Evolutionary conservation across 2,329 filamentous ascomycete species (phyloP).

Genomic region (Colletotrichum liaoningense): DNA sequence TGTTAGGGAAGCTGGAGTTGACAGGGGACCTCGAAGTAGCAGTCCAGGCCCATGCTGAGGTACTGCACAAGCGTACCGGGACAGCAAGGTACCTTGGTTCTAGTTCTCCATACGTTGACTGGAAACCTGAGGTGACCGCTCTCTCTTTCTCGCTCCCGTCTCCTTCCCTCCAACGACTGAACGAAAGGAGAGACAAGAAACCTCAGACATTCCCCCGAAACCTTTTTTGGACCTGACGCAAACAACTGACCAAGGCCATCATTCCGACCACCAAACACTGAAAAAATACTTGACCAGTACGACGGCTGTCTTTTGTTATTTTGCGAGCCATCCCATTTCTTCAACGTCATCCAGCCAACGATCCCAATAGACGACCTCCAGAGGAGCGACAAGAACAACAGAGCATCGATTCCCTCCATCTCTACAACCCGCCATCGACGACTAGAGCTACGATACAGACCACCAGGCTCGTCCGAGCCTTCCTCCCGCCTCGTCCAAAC

Average conservation of each 20-base stretch:
- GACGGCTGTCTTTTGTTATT: neutral
- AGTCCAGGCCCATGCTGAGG: neutral
- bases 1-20: neutral
- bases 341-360: neutral
- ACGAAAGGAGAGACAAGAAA: neutral
- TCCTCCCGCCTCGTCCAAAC: slow-evolving; percentile 17
- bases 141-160: too few species aligned
- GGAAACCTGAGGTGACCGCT: neutral
- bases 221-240: slow-evolving; percentile 10
- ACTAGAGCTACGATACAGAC: neutral
- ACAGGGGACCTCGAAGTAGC: slow-evolving; percentile 2
- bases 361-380: neutral
- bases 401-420: neutral
- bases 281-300: neutral
- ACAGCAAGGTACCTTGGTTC: too few species aligned
- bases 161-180: neutral
- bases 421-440: slow-evolving; percentile 1
- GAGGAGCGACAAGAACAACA: neutral
- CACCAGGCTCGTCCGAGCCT: slow-evolving; percentile 6
- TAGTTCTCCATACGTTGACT: neutral
- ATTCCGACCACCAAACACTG: slow-evolving; percentile 3
- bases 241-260: slow-evolving; percentile 20
- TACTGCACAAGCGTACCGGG: neutral
- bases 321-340: neutral
- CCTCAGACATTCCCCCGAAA: neutral